Conservation (phyloP, 1,139 yeast species). For the Blastobotrys illinoisensis region DNA sequence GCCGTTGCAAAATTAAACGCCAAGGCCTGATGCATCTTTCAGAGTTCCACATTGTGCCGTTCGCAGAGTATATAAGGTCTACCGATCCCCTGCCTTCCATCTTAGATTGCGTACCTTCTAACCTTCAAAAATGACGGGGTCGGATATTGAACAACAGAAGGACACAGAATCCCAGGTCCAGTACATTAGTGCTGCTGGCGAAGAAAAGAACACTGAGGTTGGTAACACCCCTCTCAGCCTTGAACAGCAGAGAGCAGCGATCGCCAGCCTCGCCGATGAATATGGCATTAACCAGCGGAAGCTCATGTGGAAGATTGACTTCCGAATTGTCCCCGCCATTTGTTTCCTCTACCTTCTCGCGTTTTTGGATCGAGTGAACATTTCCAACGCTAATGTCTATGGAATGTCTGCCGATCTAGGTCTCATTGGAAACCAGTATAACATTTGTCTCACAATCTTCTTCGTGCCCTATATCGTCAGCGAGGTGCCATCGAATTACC, state of each 20-base stretch:
- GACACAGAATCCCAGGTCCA: neutral
- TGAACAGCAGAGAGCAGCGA: constrained; percentile 21
- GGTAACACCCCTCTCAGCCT: constrained; percentile 1
- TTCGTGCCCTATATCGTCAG: constrained; percentile 66
- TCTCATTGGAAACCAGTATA: constrained; percentile 49
- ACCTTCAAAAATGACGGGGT: neutral
- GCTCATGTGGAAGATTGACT: constrained; percentile 58
- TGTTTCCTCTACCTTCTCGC: constrained; percentile 63
- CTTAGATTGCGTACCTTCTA: no score
- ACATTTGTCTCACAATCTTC: constrained; percentile 55
- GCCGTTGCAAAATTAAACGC: neutral
- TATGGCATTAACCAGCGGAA: constrained; percentile 42
- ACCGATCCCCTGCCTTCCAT: neutral
- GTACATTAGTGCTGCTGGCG: neutral
- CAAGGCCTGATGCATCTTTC: neutral
- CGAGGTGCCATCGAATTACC: constrained; percentile 62
- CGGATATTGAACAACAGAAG: neutral
- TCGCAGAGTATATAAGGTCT: neutral
- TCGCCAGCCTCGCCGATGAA: constrained; percentile 39
- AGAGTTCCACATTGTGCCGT: neutral
- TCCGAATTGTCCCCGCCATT: constrained; percentile 65
- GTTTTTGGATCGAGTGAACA: constrained; percentile 67
- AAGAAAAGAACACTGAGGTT: neutral
- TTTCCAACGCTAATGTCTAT: constrained; percentile 66
- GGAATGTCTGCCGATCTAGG: constrained; percentile 47